A percentile compares a stretch with the other conserved stretches of the same genome.
phyloP scores from a whole-genome alignment of 495 filamentous ascomycete genomes.

The Tuber brumale region DNA sequence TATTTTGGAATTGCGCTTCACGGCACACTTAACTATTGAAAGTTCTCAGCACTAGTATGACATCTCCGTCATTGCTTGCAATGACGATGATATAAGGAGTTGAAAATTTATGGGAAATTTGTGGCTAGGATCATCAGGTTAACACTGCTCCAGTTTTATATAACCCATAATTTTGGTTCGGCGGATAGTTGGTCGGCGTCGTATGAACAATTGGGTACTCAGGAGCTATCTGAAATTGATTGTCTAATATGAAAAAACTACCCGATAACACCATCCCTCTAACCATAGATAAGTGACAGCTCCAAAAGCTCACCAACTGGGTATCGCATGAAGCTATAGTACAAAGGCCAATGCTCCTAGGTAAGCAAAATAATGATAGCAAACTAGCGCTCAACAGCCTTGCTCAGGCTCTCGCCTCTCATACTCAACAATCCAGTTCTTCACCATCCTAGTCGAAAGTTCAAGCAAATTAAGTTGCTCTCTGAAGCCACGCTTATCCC shows the following conservation, averaged over 20 bases:
- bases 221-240: background rate
- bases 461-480: constrained; percentile 26
- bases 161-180: too few relatives aligned
- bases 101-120: too few relatives aligned
- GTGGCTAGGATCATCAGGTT: too few relatives aligned
- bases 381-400: background rate
- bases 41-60: too few relatives aligned
- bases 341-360: background rate
- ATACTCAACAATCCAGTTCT: constrained; percentile 27
- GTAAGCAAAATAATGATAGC: too few relatives aligned
- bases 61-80: too few relatives aligned
- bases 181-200: too few relatives aligned
- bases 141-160: too few relatives aligned
- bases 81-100: background rate
- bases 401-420: background rate
- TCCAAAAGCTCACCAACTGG: background rate
- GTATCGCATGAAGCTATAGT: background rate
- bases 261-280: background rate
- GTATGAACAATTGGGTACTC: background rate
- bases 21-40: too few relatives aligned
- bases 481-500: constrained; percentile 29
- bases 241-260: background rate
- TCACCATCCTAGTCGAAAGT: constrained; percentile 27
- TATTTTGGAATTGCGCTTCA: background rate
- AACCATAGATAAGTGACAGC: background rate